Conservation (phyloP, 1,284 basidiomycete species). For the Tilletia caries region DNA sequence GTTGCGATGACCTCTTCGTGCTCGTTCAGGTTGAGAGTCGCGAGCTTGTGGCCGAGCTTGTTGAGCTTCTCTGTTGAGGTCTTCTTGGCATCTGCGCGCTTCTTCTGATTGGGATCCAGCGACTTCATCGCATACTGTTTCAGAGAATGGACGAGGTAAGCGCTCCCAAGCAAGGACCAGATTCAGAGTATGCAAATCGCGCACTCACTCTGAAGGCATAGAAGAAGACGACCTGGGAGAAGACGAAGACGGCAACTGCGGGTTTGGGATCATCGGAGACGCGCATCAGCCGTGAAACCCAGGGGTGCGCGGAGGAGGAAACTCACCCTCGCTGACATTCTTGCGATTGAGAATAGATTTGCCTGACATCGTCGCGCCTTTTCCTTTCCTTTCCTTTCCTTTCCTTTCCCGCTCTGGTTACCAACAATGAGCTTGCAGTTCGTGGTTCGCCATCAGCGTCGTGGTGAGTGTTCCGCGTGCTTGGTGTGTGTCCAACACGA, state of each 20-base stretch:
- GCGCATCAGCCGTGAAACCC: not conserved
- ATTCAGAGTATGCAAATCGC: not conserved
- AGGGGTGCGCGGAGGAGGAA: not conserved
- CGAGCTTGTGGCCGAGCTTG: conserved; percentile 43
- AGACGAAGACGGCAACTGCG: conserved; percentile 41
- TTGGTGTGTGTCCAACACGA: too few species aligned
- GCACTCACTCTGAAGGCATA: conserved; percentile 52
- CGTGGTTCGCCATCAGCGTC: too few species aligned
- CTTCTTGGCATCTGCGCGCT: conserved; percentile 50
- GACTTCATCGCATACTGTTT: conserved; percentile 50
- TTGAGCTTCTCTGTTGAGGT: conserved; percentile 46
- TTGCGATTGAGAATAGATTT: not conserved
- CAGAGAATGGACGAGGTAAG: not conserved
- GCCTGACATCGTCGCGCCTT: not conserved
- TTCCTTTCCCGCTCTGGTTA: too few species aligned
- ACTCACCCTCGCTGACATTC: conserved; percentile 13
- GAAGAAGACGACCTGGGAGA: conserved; percentile 54
- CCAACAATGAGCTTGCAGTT: too few species aligned
- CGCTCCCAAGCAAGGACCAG: not conserved
- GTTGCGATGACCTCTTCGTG: conserved; percentile 59
- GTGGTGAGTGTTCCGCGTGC: too few species aligned
- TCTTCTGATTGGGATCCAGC: conserved; percentile 53
- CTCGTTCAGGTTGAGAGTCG: conserved; percentile 44
- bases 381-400: not conserved
- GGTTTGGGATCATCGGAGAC: not conserved